phyloP scores from a whole-genome alignment of 495 filamentous ascomycete genomes.

The Neurospora sp. region DNA sequence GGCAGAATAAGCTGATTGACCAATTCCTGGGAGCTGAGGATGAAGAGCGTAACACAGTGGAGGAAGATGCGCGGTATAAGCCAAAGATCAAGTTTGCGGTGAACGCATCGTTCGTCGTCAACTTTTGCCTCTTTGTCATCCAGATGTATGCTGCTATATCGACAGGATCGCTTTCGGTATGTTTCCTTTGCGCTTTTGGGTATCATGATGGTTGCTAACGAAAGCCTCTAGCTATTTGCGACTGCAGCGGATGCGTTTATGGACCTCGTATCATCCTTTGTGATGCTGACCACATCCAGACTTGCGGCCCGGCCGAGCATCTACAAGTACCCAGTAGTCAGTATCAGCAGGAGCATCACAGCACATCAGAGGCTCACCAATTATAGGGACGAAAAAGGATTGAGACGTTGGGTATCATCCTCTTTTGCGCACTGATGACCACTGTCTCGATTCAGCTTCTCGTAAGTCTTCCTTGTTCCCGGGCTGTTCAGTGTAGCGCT shows the following conservation, averaged over 20 bases:
- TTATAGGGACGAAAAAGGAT: constrained; percentile 42
- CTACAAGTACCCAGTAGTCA: constrained; percentile 46
- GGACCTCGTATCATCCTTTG: constrained; percentile 48
- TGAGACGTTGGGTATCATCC: constrained; percentile 48
- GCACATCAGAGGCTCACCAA: constrained; percentile 6
- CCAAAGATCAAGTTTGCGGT: constrained; percentile 49
- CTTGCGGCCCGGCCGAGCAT: constrained; percentile 42
- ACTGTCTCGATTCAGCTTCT: constrained; percentile 46
- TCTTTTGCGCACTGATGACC: constrained; percentile 50
- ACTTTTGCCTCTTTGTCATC: constrained; percentile 47
- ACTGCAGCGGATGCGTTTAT: constrained; percentile 51
- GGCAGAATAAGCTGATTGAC: constrained; percentile 47
- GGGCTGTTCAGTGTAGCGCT: neutral
- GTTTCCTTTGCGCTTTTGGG: constrained; percentile 6
- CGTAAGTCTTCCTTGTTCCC: constrained; percentile 16
- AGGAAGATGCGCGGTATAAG: constrained; percentile 38
- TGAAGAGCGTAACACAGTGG: constrained; percentile 38
- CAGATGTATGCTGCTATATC: constrained; percentile 49
- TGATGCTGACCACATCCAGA: constrained; percentile 44
- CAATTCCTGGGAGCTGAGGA: constrained; percentile 43
- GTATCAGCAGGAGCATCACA: constrained; percentile 6
- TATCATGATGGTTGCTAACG: constrained; percentile 5
- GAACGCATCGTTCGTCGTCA: constrained; percentile 42
- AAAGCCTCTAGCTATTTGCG: constrained; percentile 35
- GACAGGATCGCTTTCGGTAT: constrained; percentile 42